phyloP scores from a whole-genome alignment of 2,329 filamentous ascomycete species.

The Nemania diffusa region DNA sequence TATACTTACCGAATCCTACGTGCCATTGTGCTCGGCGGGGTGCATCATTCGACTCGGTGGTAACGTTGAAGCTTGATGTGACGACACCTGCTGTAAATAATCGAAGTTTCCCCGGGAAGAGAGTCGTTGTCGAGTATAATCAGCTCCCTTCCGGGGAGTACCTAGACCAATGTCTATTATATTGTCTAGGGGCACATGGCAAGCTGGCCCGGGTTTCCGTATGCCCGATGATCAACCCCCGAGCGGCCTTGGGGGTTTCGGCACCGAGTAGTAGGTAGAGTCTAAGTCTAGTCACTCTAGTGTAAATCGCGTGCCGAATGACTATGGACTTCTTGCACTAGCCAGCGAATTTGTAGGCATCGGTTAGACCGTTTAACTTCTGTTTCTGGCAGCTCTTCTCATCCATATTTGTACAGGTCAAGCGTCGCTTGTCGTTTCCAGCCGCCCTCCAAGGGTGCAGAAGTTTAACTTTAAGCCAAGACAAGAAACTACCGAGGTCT shows the following conservation, averaged over 20 bases:
- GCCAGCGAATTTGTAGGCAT: neutral
- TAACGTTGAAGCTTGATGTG: neutral
- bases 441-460: neutral
- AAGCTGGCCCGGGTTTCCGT: neutral
- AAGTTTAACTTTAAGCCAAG: neutral
- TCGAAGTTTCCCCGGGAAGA: neutral
- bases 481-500: neutral
- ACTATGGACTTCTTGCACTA: neutral
- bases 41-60: neutral
- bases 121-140: neutral
- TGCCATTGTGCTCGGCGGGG: neutral
- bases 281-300: neutral
- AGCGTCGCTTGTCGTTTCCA: neutral
- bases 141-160: neutral
- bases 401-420: neutral
- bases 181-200: neutral
- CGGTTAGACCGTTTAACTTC: neutral
- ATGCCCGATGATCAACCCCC: neutral
- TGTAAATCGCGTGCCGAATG: neutral
- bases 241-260: neutral
- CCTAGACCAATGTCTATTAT: neutral
- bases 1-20: constrained; percentile 14
- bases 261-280: neutral
- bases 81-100: neutral
- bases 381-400: neutral